Conservation (phyloP, 2,329 filamentous ascomycete genomes). For the Colletotrichum navitas region DNA sequence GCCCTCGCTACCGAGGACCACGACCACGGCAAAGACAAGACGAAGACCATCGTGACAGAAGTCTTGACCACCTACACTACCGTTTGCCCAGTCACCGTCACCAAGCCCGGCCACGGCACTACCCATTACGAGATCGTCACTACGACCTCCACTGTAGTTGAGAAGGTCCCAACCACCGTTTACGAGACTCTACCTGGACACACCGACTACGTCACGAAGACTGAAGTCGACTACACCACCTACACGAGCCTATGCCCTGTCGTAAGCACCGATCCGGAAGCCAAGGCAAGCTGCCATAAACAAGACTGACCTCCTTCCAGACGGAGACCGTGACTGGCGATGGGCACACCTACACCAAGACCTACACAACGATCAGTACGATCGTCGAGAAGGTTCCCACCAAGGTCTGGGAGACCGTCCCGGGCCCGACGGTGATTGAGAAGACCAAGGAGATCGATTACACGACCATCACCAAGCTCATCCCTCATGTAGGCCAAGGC, state of each 20-base stretch:
- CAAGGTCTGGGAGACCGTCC: constrained; percentile 53
- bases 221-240: constrained; percentile 56
- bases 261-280: background rate
- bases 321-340: constrained; percentile 54
- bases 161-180: constrained; percentile 50
- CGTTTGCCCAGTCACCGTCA: constrained; percentile 38
- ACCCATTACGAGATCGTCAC: constrained; percentile 46
- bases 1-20: constrained; percentile 36
- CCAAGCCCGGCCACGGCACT: constrained; percentile 42
- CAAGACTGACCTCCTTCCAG: constrained; percentile 4
- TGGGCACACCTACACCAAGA: constrained; percentile 48
- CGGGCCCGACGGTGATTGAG: constrained; percentile 50
- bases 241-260: constrained; percentile 60
- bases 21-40: constrained; percentile 37
- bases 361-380: constrained; percentile 48
- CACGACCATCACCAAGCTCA: constrained; percentile 38
- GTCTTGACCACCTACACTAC: constrained; percentile 26
- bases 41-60: constrained; percentile 30
- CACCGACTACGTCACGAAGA: constrained; percentile 51
- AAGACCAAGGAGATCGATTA: constrained; percentile 50
- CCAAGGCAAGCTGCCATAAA: background rate
- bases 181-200: constrained; percentile 53
- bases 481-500: constrained; percentile 9
- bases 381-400: constrained; percentile 50
- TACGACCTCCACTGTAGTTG: constrained; percentile 48